phyloP scores from a whole-genome alignment of 2,329 filamentous ascomycete species.

The Pseudogymnoascus sp. region DNA sequence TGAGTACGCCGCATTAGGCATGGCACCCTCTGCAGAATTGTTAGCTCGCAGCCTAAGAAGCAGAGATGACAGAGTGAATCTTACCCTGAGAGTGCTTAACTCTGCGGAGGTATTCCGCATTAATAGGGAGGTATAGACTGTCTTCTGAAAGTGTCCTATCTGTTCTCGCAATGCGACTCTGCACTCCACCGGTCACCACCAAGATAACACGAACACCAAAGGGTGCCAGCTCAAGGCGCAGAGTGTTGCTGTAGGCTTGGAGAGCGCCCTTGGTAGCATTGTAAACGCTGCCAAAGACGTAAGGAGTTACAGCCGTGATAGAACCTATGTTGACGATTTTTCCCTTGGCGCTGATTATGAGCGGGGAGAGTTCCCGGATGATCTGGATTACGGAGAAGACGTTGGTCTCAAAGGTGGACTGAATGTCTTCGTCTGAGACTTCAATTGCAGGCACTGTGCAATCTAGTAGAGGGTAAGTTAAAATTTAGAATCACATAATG shows the following conservation, averaged over 20 bases:
- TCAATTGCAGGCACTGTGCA: constrained; percentile 18
- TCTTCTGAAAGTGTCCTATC: constrained; percentile 3
- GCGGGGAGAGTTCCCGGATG: constrained; percentile 32
- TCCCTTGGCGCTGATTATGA: constrained; percentile 29
- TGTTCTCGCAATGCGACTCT: constrained; percentile 9
- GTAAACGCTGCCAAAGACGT: constrained; percentile 34
- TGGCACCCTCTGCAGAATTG: neutral
- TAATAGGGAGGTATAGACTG: constrained; percentile 10
- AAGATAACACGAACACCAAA: constrained; percentile 11
- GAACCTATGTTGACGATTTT: constrained; percentile 36
- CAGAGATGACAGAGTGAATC: neutral
- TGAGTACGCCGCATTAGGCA: constrained; percentile 19
- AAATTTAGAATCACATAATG: neutral
- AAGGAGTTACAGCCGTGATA: constrained; percentile 25
- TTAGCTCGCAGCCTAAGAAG: neutral
- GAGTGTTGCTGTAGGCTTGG: constrained; percentile 30
- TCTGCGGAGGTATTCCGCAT: neutral
- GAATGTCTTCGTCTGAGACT: constrained; percentile 11
- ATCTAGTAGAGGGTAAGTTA: neutral
- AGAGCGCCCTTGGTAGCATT: constrained; percentile 37
- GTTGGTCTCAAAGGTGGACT: constrained; percentile 31
- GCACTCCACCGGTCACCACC: constrained; percentile 11
- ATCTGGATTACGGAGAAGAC: constrained; percentile 33
- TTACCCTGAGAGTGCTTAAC: neutral
- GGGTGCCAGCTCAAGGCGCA: constrained; percentile 32